These are phyloP conservation scores for Penstemon davidsonii DNA, from an alignment of 257 asterid species.

Conservation along the genomic window DNA sequence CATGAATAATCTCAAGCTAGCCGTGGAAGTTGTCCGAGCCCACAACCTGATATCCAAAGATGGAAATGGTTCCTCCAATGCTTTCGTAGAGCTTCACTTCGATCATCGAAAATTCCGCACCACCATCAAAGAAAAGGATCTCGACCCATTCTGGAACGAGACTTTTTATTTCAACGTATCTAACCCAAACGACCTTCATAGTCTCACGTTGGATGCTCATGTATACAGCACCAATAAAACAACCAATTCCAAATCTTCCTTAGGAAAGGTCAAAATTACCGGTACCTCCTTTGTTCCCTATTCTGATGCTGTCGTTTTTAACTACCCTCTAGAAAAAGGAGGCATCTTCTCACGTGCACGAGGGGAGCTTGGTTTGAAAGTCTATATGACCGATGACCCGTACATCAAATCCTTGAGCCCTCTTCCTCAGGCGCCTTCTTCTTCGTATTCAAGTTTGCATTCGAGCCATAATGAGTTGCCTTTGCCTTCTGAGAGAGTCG, in stretches of 20 bases:
- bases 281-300: slow-evolving; percentile 71
- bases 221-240: slow-evolving; percentile 49
- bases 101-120: slow-evolving; percentile 82
- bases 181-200: slow-evolving; percentile 53
- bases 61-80: slow-evolving; percentile 73
- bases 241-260: slow-evolving; percentile 54
- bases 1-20: slow-evolving; percentile 85
- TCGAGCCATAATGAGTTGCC: slow-evolving; percentile 36
- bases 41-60: slow-evolving; percentile 81
- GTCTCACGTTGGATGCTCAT: slow-evolving; percentile 68
- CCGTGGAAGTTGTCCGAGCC: slow-evolving; percentile 80
- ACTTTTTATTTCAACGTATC: slow-evolving; percentile 68
- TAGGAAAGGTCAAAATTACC: slow-evolving; percentile 64
- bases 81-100: slow-evolving; percentile 77
- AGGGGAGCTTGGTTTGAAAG: slow-evolving; percentile 83
- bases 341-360: slow-evolving; percentile 63
- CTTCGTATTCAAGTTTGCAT: slow-evolving; percentile 36
- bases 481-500: slow-evolving; percentile 29
- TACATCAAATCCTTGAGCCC: slow-evolving; percentile 48
- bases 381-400: slow-evolving; percentile 67
- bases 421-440: slow-evolving; percentile 43
- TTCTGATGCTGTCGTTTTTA: slow-evolving; percentile 68
- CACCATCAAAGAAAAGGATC: slow-evolving; percentile 78
- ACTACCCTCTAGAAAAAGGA: slow-evolving; percentile 78
- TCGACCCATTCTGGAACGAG: slow-evolving; percentile 79